phyloP scores from a whole-genome alignment of 1,284 basidiomycete species.

The Microstroma glucosiphilum region DNA sequence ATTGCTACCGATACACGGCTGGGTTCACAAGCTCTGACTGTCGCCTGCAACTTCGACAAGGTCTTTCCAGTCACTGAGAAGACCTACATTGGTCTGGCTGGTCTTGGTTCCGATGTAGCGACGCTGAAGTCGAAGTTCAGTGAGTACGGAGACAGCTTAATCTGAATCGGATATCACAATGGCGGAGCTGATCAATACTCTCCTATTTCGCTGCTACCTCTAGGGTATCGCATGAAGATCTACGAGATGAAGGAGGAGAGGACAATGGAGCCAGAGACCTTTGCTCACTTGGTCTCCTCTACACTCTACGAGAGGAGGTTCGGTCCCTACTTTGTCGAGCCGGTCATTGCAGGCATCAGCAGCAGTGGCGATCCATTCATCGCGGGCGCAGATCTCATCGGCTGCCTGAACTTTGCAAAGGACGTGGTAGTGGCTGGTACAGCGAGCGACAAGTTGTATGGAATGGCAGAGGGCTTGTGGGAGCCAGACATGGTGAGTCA shows the following conservation, averaged over 20 bases:
- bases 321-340: slow-evolving; percentile 94
- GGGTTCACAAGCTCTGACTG: slow-evolving; percentile 79
- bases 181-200: slow-evolving; percentile 51
- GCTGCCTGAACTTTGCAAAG: slow-evolving; percentile 88
- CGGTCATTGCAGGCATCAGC: slow-evolving; percentile 83
- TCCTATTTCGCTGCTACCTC: slow-evolving; percentile 60
- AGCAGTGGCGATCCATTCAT: slow-evolving; percentile 81
- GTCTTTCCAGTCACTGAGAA: slow-evolving; percentile 91
- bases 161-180: not conserved
- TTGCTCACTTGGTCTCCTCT: slow-evolving; percentile 89
- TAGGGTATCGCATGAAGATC: slow-evolving; percentile 90
- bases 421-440: slow-evolving; percentile 97
- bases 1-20: slow-evolving; percentile 93
- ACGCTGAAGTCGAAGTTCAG: slow-evolving; percentile 62
- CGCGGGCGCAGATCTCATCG: slow-evolving; percentile 90
- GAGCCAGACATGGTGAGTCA: slow-evolving; percentile 73
- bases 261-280: slow-evolving; percentile 91
- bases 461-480: slow-evolving; percentile 97
- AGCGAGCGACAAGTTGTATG: slow-evolving; percentile 82
- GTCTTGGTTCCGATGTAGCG: slow-evolving; percentile 84
- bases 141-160: slow-evolving; percentile 5
- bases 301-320: slow-evolving; percentile 97
- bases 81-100: slow-evolving; percentile 85
- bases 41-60: slow-evolving; percentile 91
- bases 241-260: slow-evolving; percentile 99